phyloP scores from a whole-genome alignment of 2,329 filamentous ascomycete species.

The Scorias spongiosa region DNA sequence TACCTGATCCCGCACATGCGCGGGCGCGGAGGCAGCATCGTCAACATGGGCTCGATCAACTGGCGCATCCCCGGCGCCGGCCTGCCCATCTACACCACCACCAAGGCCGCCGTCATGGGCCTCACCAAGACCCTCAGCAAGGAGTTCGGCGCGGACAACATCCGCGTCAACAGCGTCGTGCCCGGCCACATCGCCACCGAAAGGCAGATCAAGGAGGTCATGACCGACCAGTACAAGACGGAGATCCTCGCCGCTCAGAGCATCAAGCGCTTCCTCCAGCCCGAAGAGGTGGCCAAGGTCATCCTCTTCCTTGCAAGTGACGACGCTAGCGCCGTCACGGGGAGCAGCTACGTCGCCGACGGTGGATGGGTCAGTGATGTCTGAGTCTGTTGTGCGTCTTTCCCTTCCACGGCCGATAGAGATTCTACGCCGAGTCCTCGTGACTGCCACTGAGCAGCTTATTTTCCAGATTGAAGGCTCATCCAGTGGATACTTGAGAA shows the following conservation, averaged over 20 bases:
- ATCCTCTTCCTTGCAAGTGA: conserved; percentile 18
- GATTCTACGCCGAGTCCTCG: no score
- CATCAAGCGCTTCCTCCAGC: conserved; percentile 16
- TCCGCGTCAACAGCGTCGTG: conserved; percentile 18
- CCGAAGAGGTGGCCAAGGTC: conserved; percentile 16
- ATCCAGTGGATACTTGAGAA: no score
- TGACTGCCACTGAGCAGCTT: no score
- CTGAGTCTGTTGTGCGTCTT: neutral
- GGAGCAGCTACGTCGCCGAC: conserved; percentile 18
- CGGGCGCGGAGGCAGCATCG: conserved; percentile 40
- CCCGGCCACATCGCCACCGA: conserved; percentile 18
- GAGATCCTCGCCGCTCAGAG: conserved; percentile 16
- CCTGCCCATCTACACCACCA: conserved; percentile 13
- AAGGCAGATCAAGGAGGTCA: conserved; percentile 16
- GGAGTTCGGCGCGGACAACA: conserved; percentile 14
- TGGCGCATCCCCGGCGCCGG: conserved; percentile 15
- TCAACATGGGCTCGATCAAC: conserved; percentile 35
- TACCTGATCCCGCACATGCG: conserved; percentile 45
- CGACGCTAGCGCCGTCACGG: conserved; percentile 17
- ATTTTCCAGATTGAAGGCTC: no score
- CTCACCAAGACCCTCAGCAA: conserved; percentile 15
- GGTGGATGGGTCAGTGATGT: conserved; percentile 16
- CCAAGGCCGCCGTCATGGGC: conserved; percentile 16
- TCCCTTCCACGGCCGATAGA: no score
- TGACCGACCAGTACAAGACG: conserved; percentile 15